A percentile compares a stretch with the other conserved stretches of the same genome.
Evolutionary conservation across 805 yeast species (phyloP).

Genomic region (Scheffersomyces stipitis): DNA sequence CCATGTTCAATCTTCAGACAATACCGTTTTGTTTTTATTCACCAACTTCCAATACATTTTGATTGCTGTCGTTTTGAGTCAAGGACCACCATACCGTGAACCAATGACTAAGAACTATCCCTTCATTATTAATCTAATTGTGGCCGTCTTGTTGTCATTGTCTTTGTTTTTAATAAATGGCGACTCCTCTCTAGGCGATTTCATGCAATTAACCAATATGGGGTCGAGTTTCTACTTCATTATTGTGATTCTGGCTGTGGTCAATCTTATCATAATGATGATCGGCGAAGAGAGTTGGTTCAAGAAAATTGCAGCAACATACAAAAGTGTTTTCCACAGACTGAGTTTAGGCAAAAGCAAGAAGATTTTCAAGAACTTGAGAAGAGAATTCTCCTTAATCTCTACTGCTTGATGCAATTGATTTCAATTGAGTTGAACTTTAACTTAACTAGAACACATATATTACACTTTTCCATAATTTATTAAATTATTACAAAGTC

Average conservation of each 20-base stretch:
- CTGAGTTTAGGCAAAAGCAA: conserved; percentile 27
- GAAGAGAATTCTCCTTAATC: conserved; percentile 8
- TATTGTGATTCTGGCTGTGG: conserved; percentile 45
- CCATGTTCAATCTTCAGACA: conserved; percentile 83
- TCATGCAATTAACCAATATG: conserved; percentile 75
- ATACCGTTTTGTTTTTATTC: conserved; percentile 77
- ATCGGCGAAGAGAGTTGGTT: conserved; percentile 48
- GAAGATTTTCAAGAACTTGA: conserved; percentile 28
- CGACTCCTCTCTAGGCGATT: conserved; percentile 54
- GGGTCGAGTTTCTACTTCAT: conserved; percentile 48
- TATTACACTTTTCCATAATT: too few relatives aligned
- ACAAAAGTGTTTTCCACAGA: conserved; percentile 34
- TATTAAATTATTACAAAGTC: too few relatives aligned
- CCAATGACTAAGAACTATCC: conserved; percentile 67
- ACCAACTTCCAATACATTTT: conserved; percentile 89
- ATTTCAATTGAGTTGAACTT: too few relatives aligned
- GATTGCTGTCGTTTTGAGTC: conserved; percentile 79
- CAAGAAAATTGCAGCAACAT: conserved; percentile 35
- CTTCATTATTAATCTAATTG: conserved; percentile 60
- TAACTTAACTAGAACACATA: too few relatives aligned
- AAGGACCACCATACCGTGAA: conserved; percentile 91
- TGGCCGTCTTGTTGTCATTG: conserved; percentile 51
- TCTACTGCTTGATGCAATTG: conserved; percentile 5
- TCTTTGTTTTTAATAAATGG: conserved; percentile 55
- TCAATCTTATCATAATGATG: conserved; percentile 51